Conservation (phyloP, 2,329 filamentous ascomycete genomes). For the Dothistroma pini region DNA sequence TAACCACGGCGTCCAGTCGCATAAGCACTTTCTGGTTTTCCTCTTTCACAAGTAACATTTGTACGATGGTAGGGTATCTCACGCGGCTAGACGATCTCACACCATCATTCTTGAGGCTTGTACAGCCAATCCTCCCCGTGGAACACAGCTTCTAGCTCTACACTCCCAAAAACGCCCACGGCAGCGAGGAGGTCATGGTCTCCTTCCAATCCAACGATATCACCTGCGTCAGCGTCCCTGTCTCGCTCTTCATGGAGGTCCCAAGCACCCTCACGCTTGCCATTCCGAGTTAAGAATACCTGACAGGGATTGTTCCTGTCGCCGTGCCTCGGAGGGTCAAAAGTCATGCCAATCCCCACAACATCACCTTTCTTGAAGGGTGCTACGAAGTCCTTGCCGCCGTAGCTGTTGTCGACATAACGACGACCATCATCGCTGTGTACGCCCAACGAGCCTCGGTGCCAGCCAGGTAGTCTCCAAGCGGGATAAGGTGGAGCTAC, state of each 20-base stretch:
- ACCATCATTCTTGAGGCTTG: conserved; percentile 18
- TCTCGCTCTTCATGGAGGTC: conserved; percentile 73
- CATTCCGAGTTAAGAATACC: conserved; percentile 69
- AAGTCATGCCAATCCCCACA: conserved; percentile 68
- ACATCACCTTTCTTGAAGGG: conserved; percentile 64
- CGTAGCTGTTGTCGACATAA: conserved; percentile 72
- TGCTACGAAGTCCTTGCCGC: conserved; percentile 64
- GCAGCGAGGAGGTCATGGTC: conserved; percentile 66
- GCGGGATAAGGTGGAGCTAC: conserved; percentile 70
- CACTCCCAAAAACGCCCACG: conserved; percentile 66
- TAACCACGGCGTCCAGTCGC: neutral
- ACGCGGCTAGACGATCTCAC: neutral
- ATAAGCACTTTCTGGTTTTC: neutral
- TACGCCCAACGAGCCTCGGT: conserved; percentile 69
- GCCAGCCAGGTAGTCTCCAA: conserved; percentile 78
- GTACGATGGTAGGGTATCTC: neutral
- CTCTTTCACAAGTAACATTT: neutral
- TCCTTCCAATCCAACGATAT: conserved; percentile 60
- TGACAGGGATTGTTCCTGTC: conserved; percentile 45
- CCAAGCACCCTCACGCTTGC: conserved; percentile 59
- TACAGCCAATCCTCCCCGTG: conserved; percentile 33
- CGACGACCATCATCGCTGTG: conserved; percentile 75
- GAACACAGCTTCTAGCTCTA: conserved; percentile 60
- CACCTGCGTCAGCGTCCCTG: conserved; percentile 55
- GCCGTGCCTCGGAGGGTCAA: conserved; percentile 36